Base-by-base conservation (phyloP, 768 basidiomycete species). In the Panaeolus papilionaceus region DNA sequence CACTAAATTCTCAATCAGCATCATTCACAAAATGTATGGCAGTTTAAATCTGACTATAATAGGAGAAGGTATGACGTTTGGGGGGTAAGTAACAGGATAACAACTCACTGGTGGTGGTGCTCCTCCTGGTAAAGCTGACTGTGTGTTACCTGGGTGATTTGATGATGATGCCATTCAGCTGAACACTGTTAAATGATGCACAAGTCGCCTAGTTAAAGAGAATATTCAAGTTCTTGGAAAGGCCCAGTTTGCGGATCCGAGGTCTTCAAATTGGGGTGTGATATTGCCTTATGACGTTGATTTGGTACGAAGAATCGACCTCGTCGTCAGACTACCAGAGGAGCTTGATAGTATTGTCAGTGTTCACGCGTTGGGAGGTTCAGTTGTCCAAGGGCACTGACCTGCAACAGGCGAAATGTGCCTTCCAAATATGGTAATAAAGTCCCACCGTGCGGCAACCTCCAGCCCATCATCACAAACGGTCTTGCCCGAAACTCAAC, bases 1-100 rank as follows among this genome's bases (percentile, higher is more conserved):
- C 92, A 94, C 93, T 96, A 66, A 37, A 58, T 37, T 58, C 47
- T 58, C 18, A 64, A 28, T 14, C 42, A 45, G 42, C 37, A 37
- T 33, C 23, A 20, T 54, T 64, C 38, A 68, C 42, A 2, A 66
- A 66, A 45, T 12, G n/a, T 26, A 64, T 66, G 54, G 20, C 33
- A 20, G 62, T 38, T 11, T 16, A 49, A 61, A 38, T 33, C 28
- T 61, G 45, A 38, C 58, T 38, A 64, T 40, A 67, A 42, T 63
- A 54, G 45, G 14, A 42, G 40, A 61, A 69, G 7, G 54, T 58
- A 58, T 58, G 54, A 58, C 54, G 28, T 33, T 58, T 28, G 23
- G 26, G 47, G n/a, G 64, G n/a, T 54, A 44, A 26, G 4, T 18
- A 37, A 38, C 66, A 47, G 18, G 47, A 20, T 10, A 64, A 11